Conservation (phyloP, 257 asterid species). For the Gentiana dahurica region DNA sequence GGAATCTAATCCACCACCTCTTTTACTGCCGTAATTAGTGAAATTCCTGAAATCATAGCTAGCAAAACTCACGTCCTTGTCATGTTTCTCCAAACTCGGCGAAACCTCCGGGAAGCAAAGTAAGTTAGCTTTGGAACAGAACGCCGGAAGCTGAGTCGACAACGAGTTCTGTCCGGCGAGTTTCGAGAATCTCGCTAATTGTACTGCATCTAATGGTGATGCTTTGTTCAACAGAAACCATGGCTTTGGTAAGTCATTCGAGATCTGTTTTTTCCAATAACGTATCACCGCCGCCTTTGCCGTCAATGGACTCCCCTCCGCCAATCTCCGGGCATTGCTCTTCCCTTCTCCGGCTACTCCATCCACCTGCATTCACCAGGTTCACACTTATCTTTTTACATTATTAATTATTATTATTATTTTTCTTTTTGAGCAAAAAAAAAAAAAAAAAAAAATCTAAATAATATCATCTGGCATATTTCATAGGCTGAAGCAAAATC, state of each 20-base stretch:
- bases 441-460: neutral
- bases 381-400: neutral
- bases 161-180: conserved; percentile 49
- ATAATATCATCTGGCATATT: neutral
- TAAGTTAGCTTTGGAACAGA: conserved; percentile 56
- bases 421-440: no score
- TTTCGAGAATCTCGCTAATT: conserved; percentile 20
- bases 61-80: conserved; percentile 31
- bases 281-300: conserved; percentile 23
- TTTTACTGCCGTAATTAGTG: conserved; percentile 57
- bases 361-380: conserved; percentile 13
- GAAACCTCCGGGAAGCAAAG: conserved; percentile 52
- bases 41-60: conserved; percentile 34
- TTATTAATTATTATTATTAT: no score
- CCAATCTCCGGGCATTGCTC: conserved; percentile 7
- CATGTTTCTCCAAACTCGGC: conserved; percentile 48
- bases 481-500: neutral
- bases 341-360: conserved; percentile 7
- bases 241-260: conserved; percentile 19
- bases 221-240: conserved; percentile 23
- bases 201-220: conserved; percentile 21
- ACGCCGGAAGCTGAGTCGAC: conserved; percentile 45
- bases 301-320: conserved; percentile 17
- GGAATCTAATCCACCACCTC: conserved; percentile 37
- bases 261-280: conserved; percentile 24